Evolutionary conservation across 345 rosid species (phyloP).

Genomic region (Citrus trifoliata): DNA sequence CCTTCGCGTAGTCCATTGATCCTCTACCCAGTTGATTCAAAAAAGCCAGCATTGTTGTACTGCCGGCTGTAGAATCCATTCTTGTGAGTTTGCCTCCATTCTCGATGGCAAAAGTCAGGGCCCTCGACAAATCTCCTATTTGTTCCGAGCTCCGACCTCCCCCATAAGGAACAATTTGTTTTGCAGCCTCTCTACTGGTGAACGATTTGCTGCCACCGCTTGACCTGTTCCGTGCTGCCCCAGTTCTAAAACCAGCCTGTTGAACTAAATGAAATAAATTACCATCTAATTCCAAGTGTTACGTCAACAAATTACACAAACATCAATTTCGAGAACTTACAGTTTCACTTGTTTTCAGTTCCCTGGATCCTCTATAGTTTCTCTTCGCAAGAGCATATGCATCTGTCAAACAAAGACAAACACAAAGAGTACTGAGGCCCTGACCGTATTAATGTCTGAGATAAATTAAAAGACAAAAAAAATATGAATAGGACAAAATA

Average conservation of each 20-base stretch:
- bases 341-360: slow-evolving; percentile 28
- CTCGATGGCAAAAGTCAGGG: slow-evolving; percentile 68
- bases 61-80: slow-evolving; percentile 51
- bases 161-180: slow-evolving; percentile 54
- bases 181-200: slow-evolving; percentile 31
- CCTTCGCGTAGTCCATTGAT: slow-evolving; percentile 37
- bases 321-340: slow-evolving; percentile 39
- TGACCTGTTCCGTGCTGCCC: slow-evolving; percentile 16
- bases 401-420: slow-evolving; percentile 34
- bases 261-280: slow-evolving; percentile 9
- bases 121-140: slow-evolving; percentile 58
- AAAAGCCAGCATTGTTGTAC: slow-evolving; percentile 49
- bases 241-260: slow-evolving; percentile 45
- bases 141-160: slow-evolving; percentile 42
- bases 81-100: slow-evolving; percentile 66
- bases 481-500: too few species aligned
- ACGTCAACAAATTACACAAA: background rate
- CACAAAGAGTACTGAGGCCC: too few species aligned
- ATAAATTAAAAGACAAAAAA: too few species aligned
- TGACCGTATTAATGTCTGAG: too few species aligned
- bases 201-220: slow-evolving; percentile 33
- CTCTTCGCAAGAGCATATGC: slow-evolving; percentile 46
- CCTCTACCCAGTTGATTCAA: slow-evolving; percentile 60
- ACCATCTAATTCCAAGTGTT: background rate
- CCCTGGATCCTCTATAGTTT: slow-evolving; percentile 48